Evolutionary conservation across 768 basidiomycete genomes (phyloP), one percentile per base, ranked within the genome.

Genomic region (Xerocomellus chrysenteron): DNA sequence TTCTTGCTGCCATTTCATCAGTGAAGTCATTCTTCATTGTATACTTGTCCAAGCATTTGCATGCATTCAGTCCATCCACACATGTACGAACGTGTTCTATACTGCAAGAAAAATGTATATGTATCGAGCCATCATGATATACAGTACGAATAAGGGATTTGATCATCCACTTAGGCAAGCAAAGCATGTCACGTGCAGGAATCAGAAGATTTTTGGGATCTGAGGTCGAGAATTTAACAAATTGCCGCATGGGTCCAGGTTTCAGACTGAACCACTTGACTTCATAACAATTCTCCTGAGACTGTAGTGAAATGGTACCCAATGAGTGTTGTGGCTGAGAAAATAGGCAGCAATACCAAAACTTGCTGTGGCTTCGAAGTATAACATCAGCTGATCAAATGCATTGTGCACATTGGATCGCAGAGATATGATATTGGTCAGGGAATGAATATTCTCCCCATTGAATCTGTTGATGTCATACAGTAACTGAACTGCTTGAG

Each of bases 111-210:
- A n/a, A n/a, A n/a, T n/a, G n/a, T n/a, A n/a, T n/a, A n/a, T n/a
- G n/a, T n/a, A n/a, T n/a, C n/a, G n/a, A n/a, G n/a, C n/a, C n/a
- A n/a, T n/a, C n/a, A n/a, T n/a, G n/a, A n/a, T n/a, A n/a, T n/a
- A n/a, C n/a, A n/a, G n/a, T n/a, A n/a, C n/a, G n/a, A n/a, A n/a
- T n/a, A n/a, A n/a, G n/a, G n/a, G n/a, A n/a, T n/a, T n/a, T n/a
- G n/a, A n/a, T n/a, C n/a, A n/a, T n/a, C n/a, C n/a, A n/a, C n/a
- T n/a, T n/a, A n/a, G n/a, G n/a, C n/a, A n/a, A n/a, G n/a, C n/a
- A n/a, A 26, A 69, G 57, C 26, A 60, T 46, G 26, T 59, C 41
- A 0, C 42, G 41, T 1, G 42, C 32, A 33, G 67, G 61, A n/a
- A 63, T 47, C 2, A 61, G 63, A 53, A 65, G 50, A 37, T 54